Base-by-base conservation (phyloP, 768 basidiomycete species). In the Nevesoporus exiguus region DNA sequence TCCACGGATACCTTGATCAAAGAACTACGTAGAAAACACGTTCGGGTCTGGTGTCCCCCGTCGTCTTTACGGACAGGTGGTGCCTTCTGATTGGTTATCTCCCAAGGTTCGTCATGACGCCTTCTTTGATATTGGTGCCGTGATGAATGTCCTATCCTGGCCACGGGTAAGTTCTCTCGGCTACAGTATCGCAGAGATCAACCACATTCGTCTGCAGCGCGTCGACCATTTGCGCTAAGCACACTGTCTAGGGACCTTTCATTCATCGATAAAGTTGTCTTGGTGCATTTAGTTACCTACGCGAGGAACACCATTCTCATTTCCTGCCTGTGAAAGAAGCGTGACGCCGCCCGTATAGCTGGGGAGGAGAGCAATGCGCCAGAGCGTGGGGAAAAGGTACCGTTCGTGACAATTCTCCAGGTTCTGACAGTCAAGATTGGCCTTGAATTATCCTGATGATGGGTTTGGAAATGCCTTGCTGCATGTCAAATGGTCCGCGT, bases 1-100 rank as follows among this genome's bases (percentile, higher is more conserved):
- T 61, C 60, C 59, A 61, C 69, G 69, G 67, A 71, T 62, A 67
- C 69, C 40, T 56, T 63, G 60, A 65, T 62, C 46, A 58, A 57
- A 58, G 46, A 47, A 54, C 54, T 56, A 40, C 49, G 39, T 61
- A 59, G 56, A 60, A 58, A 40, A 43, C 54, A 49, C 52, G 43
- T 61, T 49, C 40, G 42, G 43, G 39, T 57, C 51, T 52, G 48
- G 55, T 39, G 31, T 25, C 55, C 47, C 37, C 44, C 43, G 19
- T 27, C 52, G 22, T 52, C 50, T 50, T 30, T 29, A 30, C 49
- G 41, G 48, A 34, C 50, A 47, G 41, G 52, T 37, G n/a, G 52
- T 29, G 15, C 17, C 34, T 41, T 51, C 24, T 46, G 39, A 46
- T 43, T 33, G 45, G 46, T 40, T 17, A 47, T 39, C 29, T 50